A percentile compares a stretch with the other conserved stretches of the same genome.
Conservation (phyloP, 116 monocot genomes). For the Zostera marina region DNA sequence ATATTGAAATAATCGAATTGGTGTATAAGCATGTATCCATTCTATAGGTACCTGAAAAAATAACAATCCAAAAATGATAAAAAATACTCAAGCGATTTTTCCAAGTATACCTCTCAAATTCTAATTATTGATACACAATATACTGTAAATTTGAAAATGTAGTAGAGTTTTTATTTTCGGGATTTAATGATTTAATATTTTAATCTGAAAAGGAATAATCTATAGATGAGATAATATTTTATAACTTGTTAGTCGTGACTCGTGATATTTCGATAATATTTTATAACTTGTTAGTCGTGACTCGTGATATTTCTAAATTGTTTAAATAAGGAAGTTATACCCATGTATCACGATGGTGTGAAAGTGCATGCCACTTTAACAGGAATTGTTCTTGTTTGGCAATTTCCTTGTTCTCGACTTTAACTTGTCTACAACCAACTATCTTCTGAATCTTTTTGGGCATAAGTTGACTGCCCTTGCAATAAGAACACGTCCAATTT, state of each 20-base stretch:
- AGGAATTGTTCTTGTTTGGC: neutral
- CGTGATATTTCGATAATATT: too few species aligned
- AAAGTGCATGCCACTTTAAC: conserved; percentile 5
- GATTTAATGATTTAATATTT: too few species aligned
- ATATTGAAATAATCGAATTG: neutral
- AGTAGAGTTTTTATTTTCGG: too few species aligned
- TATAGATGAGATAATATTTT: too few species aligned
- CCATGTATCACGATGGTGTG: conserved; percentile 6
- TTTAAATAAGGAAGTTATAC: neutral
- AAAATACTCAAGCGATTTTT: neutral
- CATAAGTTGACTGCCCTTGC: neutral
- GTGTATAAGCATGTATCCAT: neutral
- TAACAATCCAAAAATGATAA: neutral
- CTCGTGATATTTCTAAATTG: too few species aligned
- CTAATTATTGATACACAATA: too few species aligned
- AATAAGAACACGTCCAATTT: conserved; percentile 2
- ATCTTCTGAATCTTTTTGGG: conserved; percentile 6
- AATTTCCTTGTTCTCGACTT: neutral
- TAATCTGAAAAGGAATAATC: too few species aligned
- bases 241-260: too few species aligned
- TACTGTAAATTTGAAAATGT: too few species aligned
- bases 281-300: too few species aligned
- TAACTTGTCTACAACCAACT: conserved; percentile 1
- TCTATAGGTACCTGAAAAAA: conserved; percentile 6
- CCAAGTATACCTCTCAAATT: too few species aligned